Base-by-base conservation (phyloP, 2,329 filamentous ascomycete genomes). In the Xylaria sp. region DNA sequence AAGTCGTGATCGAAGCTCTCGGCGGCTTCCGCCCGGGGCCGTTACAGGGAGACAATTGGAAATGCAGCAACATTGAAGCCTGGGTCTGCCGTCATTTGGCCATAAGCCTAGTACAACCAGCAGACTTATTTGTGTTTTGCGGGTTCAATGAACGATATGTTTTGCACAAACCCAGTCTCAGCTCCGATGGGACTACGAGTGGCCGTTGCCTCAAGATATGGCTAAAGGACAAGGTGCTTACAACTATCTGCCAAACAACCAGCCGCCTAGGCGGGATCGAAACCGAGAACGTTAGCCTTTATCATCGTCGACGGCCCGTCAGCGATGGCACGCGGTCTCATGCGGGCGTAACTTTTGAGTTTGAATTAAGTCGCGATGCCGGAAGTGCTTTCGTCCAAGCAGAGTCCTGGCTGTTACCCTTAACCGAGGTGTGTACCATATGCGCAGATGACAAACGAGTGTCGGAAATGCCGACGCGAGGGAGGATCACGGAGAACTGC, bases 361-460 rank as follows among this genome's bases (percentile, higher is more conserved):
- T 82, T 60, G 72, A 77, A 13, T 70, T 82, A 8, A 67, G 73
- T 3, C 73, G 72, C 13, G 68, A 70, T 18, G 68, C 75, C 2
- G 75, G 77, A 23, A 76, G 78, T 31, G 66, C 52, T 3, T 80
- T 80, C 44, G 65, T 77, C 15, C 60, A 68, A 28, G 77, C 75
- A 23, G 80, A 82, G 66, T 73, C 76, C 1, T 80, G 78, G 78
- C 75, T 82, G 2, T 67, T 81, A n/a, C 72, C 72, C 2, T 48
- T 57, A 15, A 75, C 75, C 0, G 77, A 78, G 60, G 75, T 69
- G 15, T 82, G 81, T 67, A 66, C 70, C 25, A 75, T 80, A 15
- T 82, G 81, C 63, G 68, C 76, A 23, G 80, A 82, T 51, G 76
- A 78, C 37, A 81, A 80, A 71, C 73, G 73, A 39, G 69, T 78